phyloP scores from a whole-genome alignment of 2,329 filamentous ascomycete species.

The Nannizzia gypsea region DNA sequence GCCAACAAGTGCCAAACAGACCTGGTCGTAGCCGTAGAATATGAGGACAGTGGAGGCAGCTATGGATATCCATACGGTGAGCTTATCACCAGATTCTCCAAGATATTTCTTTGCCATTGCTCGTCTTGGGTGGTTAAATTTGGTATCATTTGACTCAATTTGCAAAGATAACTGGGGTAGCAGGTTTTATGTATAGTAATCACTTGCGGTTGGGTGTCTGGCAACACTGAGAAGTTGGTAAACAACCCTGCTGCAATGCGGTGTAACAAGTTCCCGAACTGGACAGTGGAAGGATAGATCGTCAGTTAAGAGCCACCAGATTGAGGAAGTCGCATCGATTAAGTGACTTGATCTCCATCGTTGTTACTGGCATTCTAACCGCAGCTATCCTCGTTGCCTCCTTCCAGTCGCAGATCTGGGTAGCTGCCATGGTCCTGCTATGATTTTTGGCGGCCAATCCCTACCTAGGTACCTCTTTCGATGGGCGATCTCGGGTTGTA shows the following conservation, averaged over 20 bases:
- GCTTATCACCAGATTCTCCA: slow-evolving; percentile 38
- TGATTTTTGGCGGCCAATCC: no score
- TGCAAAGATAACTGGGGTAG: background rate
- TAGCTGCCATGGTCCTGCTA: background rate
- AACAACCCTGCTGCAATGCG: background rate
- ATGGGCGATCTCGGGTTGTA: no score
- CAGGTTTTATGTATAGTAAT: background rate
- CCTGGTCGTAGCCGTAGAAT: slow-evolving; percentile 39
- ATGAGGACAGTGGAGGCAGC: slow-evolving; percentile 40
- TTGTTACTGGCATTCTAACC: background rate
- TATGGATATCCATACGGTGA: slow-evolving; percentile 44
- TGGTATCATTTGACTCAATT: background rate
- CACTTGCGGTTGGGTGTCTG: background rate
- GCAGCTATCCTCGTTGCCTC: background rate
- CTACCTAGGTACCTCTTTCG: no score
- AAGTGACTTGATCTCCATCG: background rate
- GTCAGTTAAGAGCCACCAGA: background rate
- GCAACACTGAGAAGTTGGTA: background rate
- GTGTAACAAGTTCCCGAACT: background rate
- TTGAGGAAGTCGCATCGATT: background rate
- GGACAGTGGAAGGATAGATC: background rate
- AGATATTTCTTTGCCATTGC: slow-evolving; percentile 39
- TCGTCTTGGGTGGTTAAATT: background rate
- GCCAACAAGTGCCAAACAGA: slow-evolving; percentile 11
- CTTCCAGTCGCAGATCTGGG: background rate